Evolutionary conservation across 2,329 filamentous ascomycete genomes (phyloP).

Genomic region (Emmonsiellopsis sp.): DNA sequence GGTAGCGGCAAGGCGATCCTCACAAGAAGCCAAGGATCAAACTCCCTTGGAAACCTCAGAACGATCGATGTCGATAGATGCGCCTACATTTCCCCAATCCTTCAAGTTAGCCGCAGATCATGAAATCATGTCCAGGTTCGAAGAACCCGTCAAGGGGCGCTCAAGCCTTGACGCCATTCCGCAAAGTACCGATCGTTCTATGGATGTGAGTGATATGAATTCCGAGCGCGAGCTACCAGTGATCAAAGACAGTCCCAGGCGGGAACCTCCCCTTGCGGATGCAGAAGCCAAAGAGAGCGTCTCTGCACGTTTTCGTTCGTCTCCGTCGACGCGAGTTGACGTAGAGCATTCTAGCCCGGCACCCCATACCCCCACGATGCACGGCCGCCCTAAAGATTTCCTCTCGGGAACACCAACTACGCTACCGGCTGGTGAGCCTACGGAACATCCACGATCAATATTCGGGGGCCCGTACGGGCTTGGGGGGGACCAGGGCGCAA

Average conservation of each 20-base stretch:
- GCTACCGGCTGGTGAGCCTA: background rate
- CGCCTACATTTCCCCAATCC: background rate
- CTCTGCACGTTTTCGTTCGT: slow-evolving; percentile 38
- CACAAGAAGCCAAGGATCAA: slow-evolving; percentile 3
- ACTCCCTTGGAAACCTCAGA: background rate
- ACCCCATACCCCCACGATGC: background rate
- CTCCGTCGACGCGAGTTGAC: slow-evolving; percentile 25
- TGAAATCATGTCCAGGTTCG: background rate
- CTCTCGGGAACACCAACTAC: background rate
- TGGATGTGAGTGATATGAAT: slow-evolving; percentile 1
- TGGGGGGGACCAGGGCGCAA: slow-evolving; percentile 12
- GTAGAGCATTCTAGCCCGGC: slow-evolving; percentile 10
- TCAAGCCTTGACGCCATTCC: background rate
- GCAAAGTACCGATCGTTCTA: slow-evolving; percentile 12
- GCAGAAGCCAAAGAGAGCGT: slow-evolving; percentile 34
- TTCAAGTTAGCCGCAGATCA: background rate
- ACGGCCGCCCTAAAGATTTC: background rate
- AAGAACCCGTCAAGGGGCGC: background rate
- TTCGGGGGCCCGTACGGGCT: slow-evolving; percentile 24
- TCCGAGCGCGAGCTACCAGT: slow-evolving; percentile 1
- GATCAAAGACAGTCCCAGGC: background rate
- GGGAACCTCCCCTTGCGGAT: slow-evolving; percentile 28
- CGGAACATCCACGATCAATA: slow-evolving; percentile 22
- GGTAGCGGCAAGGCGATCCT: slow-evolving; percentile 20
- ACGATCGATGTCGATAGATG: background rate